phyloP scores from a whole-genome alignment of 371 early-diverging fungal genomes.

The Mortierella sp. region DNA sequence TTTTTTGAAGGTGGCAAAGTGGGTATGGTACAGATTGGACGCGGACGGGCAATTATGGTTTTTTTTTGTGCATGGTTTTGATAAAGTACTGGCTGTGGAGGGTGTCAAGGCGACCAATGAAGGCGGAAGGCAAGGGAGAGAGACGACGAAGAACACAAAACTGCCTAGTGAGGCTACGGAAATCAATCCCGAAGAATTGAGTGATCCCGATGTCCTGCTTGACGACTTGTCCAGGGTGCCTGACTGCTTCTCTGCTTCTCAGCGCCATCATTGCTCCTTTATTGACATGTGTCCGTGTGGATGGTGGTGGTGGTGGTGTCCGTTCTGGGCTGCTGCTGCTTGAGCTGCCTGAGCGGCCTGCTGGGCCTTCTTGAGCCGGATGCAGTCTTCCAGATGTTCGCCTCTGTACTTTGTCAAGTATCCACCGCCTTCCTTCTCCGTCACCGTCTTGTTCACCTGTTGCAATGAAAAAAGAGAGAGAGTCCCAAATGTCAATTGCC shows the following conservation, averaged over 20 bases:
- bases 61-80: too few relatives aligned
- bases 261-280: constrained; percentile 20
- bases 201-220: too few relatives aligned
- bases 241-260: not conserved
- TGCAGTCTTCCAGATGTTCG: constrained; percentile 71
- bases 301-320: constrained; percentile 3
- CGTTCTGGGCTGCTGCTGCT: constrained; percentile 39
- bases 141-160: too few relatives aligned
- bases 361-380: constrained; percentile 46
- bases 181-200: too few relatives aligned
- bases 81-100: too few relatives aligned
- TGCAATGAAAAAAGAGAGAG: not conserved
- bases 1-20: too few relatives aligned
- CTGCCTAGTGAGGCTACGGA: too few relatives aligned
- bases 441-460: constrained; percentile 76
- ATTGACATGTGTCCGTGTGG: constrained; percentile 26
- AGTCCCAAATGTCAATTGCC: not conserved
- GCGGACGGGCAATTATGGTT: too few relatives aligned
- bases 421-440: constrained; percentile 71
- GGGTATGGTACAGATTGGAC: too few relatives aligned
- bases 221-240: too few relatives aligned
- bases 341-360: constrained; percentile 38
- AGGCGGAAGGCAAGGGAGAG: too few relatives aligned
- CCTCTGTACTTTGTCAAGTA: constrained; percentile 77
- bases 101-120: too few relatives aligned